Evolutionary conservation across 2,329 filamentous ascomycete species (phyloP), one percentile per base, ranked within the genome.

Genomic region (Colletotrichum brevisporum): DNA sequence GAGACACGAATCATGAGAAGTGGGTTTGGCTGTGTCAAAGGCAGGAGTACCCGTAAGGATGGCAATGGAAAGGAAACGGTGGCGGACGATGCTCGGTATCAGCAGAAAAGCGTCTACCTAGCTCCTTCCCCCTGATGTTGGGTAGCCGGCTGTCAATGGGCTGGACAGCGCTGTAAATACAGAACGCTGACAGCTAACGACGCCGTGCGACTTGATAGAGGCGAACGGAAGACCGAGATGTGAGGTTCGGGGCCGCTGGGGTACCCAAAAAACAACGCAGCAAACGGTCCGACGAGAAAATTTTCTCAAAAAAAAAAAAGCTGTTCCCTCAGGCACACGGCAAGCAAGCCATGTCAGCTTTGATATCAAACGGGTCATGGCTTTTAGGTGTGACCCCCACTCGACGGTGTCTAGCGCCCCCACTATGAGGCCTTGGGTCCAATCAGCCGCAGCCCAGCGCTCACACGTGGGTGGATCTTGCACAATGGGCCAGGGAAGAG

Each of bases 401-500:
- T 48, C 47, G 48, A 54, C 43, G 55, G 59, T 58, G 57, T 69
- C 57, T n/a, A 31, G 50, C 15, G 65, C 69, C 71, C 65, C 71
- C 71, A 72, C 69, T 71, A 10, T 71, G 47, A 50, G 58, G 47
- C 61, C 6, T 21, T 6, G 21, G 67, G 47, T 52, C 71, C 71
- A 72, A 72, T 72, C 69, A 71, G 57, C 41, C 62, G 60, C 39
- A 54, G 69, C 24, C 52, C 18, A 39, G 61, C 57, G 41, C 65
- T 71, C 65, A 58, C 69, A 72, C 71, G 71, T 71, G 71, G 71
- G 71, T 72, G 71, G 71, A 59, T 54, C 71, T 65, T 53, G 63
- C 63, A 70, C 63, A 63, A 68, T 59, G 53, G 52, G 53, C 63
- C 63, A 58, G 13, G 12, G 47, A 60, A 61, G 62, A 67, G 36